Conservation (phyloP, 1,139 yeast species). For the Eremothecium sinecaudum region DNA sequence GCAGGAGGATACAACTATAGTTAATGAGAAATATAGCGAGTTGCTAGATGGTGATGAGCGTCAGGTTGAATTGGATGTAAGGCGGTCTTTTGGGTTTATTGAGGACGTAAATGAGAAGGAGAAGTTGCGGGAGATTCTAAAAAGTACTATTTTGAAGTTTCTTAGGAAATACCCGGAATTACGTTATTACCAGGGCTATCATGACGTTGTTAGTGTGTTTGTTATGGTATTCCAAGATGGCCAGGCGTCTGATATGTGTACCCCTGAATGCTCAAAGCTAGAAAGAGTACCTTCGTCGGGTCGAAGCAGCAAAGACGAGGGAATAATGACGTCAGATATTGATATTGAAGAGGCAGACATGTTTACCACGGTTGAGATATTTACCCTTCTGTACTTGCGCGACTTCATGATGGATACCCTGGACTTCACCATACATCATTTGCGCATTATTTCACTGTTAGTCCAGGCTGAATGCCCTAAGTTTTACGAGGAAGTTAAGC, state of each 20-base stretch:
- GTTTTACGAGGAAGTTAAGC: conserved; percentile 42
- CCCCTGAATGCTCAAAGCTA: not conserved
- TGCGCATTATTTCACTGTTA: conserved; percentile 56
- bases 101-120: conserved; percentile 17
- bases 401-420: conserved; percentile 78
- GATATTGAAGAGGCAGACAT: conserved; percentile 36
- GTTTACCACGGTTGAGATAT: conserved; percentile 42
- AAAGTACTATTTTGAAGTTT: conserved; percentile 43
- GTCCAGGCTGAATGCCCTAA: conserved; percentile 42
- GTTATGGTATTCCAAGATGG: conserved; percentile 42
- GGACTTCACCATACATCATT: conserved; percentile 54
- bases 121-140: conserved; percentile 36
- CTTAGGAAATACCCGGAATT: conserved; percentile 53
- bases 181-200: conserved; percentile 85
- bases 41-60: conserved; percentile 43
- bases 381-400: conserved; percentile 58
- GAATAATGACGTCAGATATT: not conserved
- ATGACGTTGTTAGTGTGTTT: conserved; percentile 72
- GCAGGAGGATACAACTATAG: conserved; percentile 11
- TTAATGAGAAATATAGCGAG: too few relatives aligned
- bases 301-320: conserved; percentile 8
- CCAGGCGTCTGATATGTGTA: conserved; percentile 9
- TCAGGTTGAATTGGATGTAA: conserved; percentile 71
- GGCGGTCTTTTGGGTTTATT: conserved; percentile 49
- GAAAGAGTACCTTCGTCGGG: not conserved